phyloP scores from a whole-genome alignment of 2,329 filamentous ascomycete genomes.

The Curvularia eragrostidis region DNA sequence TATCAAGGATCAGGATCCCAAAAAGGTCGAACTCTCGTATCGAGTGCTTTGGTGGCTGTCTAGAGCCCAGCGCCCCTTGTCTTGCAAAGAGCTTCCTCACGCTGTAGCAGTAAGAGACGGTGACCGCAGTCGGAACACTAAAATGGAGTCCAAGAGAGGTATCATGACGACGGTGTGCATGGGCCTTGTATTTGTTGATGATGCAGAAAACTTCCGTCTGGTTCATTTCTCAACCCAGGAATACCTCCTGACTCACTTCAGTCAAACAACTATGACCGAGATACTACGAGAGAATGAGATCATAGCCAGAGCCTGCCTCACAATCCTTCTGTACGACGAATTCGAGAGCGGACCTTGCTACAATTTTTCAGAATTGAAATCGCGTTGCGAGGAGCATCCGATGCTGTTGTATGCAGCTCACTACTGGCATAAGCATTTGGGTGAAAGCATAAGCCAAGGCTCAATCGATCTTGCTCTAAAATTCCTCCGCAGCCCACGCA shows the following conservation, averaged over 20 bases:
- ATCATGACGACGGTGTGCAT: not conserved
- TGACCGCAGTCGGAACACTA: not conserved
- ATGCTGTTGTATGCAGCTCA: not conserved
- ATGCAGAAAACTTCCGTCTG: not conserved
- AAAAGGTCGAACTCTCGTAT: not conserved
- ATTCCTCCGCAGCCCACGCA: not conserved
- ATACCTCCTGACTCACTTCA: not conserved
- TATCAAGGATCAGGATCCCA: not conserved
- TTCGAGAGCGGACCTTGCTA: not conserved
- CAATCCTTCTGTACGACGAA: not conserved
- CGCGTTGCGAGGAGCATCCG: not conserved
- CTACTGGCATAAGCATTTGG: not conserved
- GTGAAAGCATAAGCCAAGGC: not conserved
- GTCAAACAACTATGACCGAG: not conserved
- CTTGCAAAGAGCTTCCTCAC: not conserved
- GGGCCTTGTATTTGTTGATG: not conserved
- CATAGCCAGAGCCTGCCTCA: not conserved
- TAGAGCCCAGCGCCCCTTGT: not conserved
- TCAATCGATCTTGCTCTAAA: not conserved
- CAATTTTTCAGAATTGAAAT: not conserved
- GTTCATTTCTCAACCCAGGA: not conserved
- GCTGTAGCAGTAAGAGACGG: not conserved
- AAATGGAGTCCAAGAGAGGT: not conserved
- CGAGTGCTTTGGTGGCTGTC: not conserved
- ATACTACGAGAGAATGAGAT: not conserved